Evolutionary conservation across 306 rosid genomes (phyloP), one percentile per base, ranked within the genome.

Genomic region (Malus orientalis): DNA sequence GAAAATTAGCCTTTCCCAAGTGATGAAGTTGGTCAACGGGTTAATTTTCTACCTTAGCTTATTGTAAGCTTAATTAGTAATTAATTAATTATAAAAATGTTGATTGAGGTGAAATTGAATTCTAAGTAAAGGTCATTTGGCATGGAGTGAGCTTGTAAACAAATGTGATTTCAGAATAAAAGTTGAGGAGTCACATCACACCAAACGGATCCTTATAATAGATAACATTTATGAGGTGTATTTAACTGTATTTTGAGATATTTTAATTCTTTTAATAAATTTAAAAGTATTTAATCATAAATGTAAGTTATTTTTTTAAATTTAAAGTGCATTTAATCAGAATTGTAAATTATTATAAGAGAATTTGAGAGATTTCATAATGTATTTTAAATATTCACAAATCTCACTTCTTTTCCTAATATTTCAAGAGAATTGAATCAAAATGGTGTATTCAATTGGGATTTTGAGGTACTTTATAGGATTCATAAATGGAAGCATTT

Each of bases 81-180:
- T 81, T 78, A 18, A 75, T 61, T 70, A 47, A 71, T 73, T 7
- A 79, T 74, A 74, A 66, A 66, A 74, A n/a, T 47, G 74, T 76
- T 33, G 65, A 80, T 71, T 65, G 53, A 72, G 80, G 67, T 81
- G 84, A 79, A 73, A 81, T 83, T 76, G 79, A 70, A 58, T 71
- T 79, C 72, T 70, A 89, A 87, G 91, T 82, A 87, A 87, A 80
- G 91, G 89, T 81, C 61, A 59, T 44, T 49, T 73, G 83, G 81
- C 23, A 62, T 84, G 80, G 85, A 82, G 89, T 81, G 36, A 80
- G 86, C 80, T 71, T 36, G 63, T 69, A 57, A 79, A 73, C 81
- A 79, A 74, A 69, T 68, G 75, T 74, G 67, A 63, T 25, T 25
- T 25, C 27, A 14, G 58, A 2, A 75, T 11, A 63, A 70, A 75